Evolutionary conservation across 1,139 yeast species (phyloP), one percentile per base, ranked within the genome.

Genomic region (Meyerozyma smithsonii): DNA sequence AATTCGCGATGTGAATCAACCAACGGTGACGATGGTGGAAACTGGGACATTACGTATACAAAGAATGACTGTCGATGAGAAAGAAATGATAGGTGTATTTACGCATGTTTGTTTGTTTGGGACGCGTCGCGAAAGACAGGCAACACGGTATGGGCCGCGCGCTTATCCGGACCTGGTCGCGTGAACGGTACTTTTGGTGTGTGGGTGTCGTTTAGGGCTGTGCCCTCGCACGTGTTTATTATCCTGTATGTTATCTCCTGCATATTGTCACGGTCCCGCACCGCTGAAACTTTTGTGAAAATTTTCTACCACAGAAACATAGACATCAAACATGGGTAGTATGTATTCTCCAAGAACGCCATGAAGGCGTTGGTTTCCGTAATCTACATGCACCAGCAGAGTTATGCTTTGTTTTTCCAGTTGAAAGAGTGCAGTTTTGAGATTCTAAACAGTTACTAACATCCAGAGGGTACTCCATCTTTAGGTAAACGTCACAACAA

Each of bases 401-500:
- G 15, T 10, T n/a, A 8, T 5, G 18, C 30, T 26, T 14, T 26
- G 30, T 26, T 26, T 26, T 4, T n/a, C n/a, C 17, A 14, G 30
- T 15, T 15, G 15, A 8, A 15, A 26, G 12, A 26, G 17, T 26
- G 8, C 4, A 4, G 15, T 1, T 18, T 11, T 30, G 20, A 12
- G 14, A 3, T 17, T 8, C 23, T 17, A 16, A 7, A 6, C 34
- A 30, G 34, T 11, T 46, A 48, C 50, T 46, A 48, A 46, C 49
- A 36, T 42, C 61, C 58, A 88, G 96, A 92, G 90, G 98, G 98
- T 88, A 92, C 98, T 76, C 96, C 97, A 81, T 88, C 97, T 74
- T 84, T 88, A 82, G 97, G 98, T 84, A 92, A 90, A 81, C 89
- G 95, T 77, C 97, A 92, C 89, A 90, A 87, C 94, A 94, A 94